These are phyloP conservation scores for Colletotrichum tropicale DNA, from an alignment of 2,329 filamentous ascomycete species.

Conservation along the genomic window DNA sequence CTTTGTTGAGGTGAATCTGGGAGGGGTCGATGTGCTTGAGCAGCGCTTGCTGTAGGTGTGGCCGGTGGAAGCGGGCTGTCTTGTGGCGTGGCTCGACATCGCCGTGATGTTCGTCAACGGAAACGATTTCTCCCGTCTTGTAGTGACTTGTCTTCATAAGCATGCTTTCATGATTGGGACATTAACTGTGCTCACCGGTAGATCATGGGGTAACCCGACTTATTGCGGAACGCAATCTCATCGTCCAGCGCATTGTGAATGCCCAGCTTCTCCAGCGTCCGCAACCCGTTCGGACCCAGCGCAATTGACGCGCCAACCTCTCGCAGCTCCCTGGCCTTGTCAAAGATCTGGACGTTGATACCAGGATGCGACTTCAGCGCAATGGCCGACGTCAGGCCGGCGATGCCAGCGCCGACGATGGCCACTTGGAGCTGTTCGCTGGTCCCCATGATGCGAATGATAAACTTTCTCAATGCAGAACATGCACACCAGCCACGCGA, in stretches of 20 bases:
- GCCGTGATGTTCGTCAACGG: constrained; percentile 44
- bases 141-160: constrained; percentile 34
- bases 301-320: constrained; percentile 54
- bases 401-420: constrained; percentile 56
- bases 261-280: constrained; percentile 54
- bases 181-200: constrained; percentile 35
- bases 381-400: constrained; percentile 52
- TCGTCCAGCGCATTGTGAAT: constrained; percentile 48
- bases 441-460: background rate
- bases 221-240: constrained; percentile 42
- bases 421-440: constrained; percentile 39
- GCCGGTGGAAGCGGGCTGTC: constrained; percentile 50
- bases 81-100: constrained; percentile 39
- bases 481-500: background rate
- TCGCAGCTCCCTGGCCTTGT: constrained; percentile 48
- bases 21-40: constrained; percentile 45
- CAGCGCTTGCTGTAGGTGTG: constrained; percentile 53
- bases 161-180: rapidly evolving
- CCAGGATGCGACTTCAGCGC: constrained; percentile 44
- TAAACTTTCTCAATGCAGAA: background rate
- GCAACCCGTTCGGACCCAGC: constrained; percentile 57
- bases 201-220: constrained; percentile 47
- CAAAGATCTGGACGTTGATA: constrained; percentile 53
- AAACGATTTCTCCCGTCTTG: constrained; percentile 48
- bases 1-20: constrained; percentile 47